Base-by-base conservation (phyloP, 2,329 filamentous ascomycete genomes). In the Trichoderma sp. region DNA sequence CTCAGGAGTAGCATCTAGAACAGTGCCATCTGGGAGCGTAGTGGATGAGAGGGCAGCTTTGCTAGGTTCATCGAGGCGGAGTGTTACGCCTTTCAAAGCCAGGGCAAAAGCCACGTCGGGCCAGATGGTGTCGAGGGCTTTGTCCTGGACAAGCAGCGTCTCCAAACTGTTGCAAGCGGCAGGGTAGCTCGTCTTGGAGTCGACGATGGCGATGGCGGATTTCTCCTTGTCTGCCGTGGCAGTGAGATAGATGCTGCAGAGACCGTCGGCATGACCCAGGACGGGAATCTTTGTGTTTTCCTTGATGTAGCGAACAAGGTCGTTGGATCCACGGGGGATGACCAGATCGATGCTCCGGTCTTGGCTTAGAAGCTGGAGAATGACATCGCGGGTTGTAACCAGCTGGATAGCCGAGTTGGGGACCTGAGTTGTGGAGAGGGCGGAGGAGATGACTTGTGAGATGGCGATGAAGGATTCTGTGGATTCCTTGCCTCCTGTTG, bases 111-210 rank as follows among this genome's bases (percentile, higher is more conserved):
- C 95, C 15, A 96, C 90, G 2, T 82, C 78, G 1, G 94, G 92
- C 57, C 97, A 88, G 47, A 93, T 80, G 4, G 88, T 91, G 39
- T 82, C 79, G 3, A 97, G 85, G 0, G 91, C 91, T 17, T 88
- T 83, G 73, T 93, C 87, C 76, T 98, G 91, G 5, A 98, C 92
- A 20, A 99, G 88, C 11, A 99, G 87, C 1, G 94, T 97, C 83
- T 99, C 96, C n/a, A 95, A 83, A 55, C 92, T 91, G 84, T 99
- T 99, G 86, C 96, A 99, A 15, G 95, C 96, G 47, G 96, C 96
- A 1, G 95, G 94, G 79, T 99, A 99, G 81, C 92, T 93, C 30
- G 93, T 94, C 84, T 99, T 99, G 61, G 95, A 92, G 82, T 99
- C 96, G 69, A 97, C 86, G 62, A 98, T 85, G 69, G 97, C 92